Conservation (phyloP, 257 asterid genomes). For the Agastache rugosa region DNA sequence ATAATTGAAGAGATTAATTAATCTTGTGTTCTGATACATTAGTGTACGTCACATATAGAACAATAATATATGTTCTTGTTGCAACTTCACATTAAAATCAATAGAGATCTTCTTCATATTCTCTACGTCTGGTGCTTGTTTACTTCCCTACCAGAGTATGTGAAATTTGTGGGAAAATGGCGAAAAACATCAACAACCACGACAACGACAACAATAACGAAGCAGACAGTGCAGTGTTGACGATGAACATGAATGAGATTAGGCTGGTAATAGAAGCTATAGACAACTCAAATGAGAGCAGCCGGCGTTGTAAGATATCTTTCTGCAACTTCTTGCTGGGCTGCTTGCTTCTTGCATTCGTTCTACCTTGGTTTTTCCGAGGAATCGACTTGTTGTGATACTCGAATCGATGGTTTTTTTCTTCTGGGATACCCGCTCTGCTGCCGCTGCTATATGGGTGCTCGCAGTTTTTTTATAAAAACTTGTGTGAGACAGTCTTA, state of each 20-base stretch:
- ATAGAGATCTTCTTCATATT: neutral
- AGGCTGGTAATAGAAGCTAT: slow-evolving; percentile 36
- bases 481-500: no score
- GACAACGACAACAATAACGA: neutral
- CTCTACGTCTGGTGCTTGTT: neutral
- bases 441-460: no score
- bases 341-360: slow-evolving; percentile 46
- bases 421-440: no score
- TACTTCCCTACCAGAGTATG: slow-evolving; percentile 43
- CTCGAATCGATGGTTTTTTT: no score
- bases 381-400: neutral
- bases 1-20: no score
- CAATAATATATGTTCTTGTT: no score
- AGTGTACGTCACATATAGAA: no score
- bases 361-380: slow-evolving; percentile 54
- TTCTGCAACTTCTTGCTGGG: slow-evolving; percentile 50
- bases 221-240: slow-evolving; percentile 33
- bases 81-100: neutral
- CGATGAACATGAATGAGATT: slow-evolving; percentile 47
- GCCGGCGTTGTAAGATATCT: slow-evolving; percentile 40
- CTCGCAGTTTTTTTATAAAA: no score
- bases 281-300: slow-evolving; percentile 31
- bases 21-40: no score
- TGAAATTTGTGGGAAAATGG: slow-evolving; percentile 59
- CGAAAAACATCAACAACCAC: slow-evolving; percentile 39